Evolutionary conservation across 1,284 basidiomycete genomes (phyloP).

Genomic region (Microbotryum violaceum): DNA sequence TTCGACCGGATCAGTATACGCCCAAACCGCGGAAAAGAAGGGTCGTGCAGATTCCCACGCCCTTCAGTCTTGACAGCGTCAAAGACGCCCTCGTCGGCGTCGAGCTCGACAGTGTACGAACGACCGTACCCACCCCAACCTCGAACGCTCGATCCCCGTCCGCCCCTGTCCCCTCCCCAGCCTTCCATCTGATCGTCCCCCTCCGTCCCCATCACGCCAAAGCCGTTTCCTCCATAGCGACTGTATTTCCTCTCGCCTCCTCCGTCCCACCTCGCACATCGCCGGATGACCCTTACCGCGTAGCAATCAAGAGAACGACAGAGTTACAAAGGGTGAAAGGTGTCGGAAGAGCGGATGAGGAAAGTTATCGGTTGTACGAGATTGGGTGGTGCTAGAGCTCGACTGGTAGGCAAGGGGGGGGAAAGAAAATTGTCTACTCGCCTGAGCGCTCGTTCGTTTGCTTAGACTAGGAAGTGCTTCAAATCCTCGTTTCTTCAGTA

Average conservation of each 20-base stretch:
- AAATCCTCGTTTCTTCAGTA: too few species aligned
- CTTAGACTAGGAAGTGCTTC: too few species aligned
- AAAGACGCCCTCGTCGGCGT: slow-evolving; percentile 1
- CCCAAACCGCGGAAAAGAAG: background rate
- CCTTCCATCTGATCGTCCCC: slow-evolving; percentile 68
- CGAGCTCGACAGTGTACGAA: background rate
- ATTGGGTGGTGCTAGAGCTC: slow-evolving; percentile 18
- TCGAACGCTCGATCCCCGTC: background rate
- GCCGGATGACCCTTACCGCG: slow-evolving; percentile 3
- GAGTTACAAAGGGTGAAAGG: slow-evolving; percentile 25
- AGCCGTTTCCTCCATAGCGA: slow-evolving; percentile 57
- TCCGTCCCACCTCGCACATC: background rate
- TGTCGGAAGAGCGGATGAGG: slow-evolving; percentile 28
- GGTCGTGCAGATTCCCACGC: slow-evolving; percentile 6
- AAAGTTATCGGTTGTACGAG: slow-evolving; percentile 9
- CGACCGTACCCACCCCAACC: background rate
- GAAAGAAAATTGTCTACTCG: too few species aligned
- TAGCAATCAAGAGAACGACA: slow-evolving; percentile 16
- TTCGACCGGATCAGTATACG: slow-evolving; percentile 39
- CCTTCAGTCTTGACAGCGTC: slow-evolving; percentile 10
- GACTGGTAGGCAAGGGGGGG: too few species aligned
- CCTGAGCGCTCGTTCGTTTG: too few species aligned
- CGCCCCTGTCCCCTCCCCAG: slow-evolving; percentile 1
- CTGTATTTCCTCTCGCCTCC: slow-evolving; percentile 48
- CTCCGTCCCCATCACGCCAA: slow-evolving; percentile 56